These are phyloP conservation scores for Deinandra increscens DNA, from an alignment of 129 eudicot species.

Conservation along the genomic window DNA sequence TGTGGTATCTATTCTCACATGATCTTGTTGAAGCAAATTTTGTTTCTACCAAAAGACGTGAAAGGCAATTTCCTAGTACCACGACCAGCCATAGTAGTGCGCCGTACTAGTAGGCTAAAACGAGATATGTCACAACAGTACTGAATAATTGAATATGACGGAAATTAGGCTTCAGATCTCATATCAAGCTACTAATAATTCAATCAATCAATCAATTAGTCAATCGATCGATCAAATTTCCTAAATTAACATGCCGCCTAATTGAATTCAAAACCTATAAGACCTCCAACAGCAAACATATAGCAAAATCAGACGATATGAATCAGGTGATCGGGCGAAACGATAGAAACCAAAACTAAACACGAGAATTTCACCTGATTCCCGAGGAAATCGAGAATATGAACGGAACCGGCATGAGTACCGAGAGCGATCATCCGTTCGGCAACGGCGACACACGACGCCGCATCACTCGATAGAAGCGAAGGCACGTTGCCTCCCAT, in stretches of 20 bases:
- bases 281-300: conserved; percentile 14
- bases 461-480: conserved; percentile 70
- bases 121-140: conserved; percentile 5
- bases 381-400: conserved; percentile 95
- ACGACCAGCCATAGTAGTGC: not conserved
- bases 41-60: not conserved
- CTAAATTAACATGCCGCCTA: conserved; percentile 9
- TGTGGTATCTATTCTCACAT: not conserved
- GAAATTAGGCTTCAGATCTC: conserved; percentile 29
- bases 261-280: conserved; percentile 11
- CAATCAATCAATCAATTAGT: conserved; percentile 21
- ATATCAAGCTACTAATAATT: not conserved
- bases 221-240: conserved; percentile 14
- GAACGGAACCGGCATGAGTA: conserved; percentile 74
- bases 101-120: not conserved
- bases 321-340: conserved; percentile 12
- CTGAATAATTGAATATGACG: not conserved
- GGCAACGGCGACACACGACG: conserved; percentile 84
- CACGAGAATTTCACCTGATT: conserved; percentile 58
- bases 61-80: conserved; percentile 9
- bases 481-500: conserved; percentile 94
- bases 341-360: not conserved
- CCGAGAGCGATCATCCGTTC: conserved; percentile 99
- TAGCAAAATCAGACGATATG: not conserved
- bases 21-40: not conserved